These are phyloP conservation scores for Aspergillus nidulans DNA, from an alignment of 495 filamentous ascomycete species.

Conservation along the genomic window DNA sequence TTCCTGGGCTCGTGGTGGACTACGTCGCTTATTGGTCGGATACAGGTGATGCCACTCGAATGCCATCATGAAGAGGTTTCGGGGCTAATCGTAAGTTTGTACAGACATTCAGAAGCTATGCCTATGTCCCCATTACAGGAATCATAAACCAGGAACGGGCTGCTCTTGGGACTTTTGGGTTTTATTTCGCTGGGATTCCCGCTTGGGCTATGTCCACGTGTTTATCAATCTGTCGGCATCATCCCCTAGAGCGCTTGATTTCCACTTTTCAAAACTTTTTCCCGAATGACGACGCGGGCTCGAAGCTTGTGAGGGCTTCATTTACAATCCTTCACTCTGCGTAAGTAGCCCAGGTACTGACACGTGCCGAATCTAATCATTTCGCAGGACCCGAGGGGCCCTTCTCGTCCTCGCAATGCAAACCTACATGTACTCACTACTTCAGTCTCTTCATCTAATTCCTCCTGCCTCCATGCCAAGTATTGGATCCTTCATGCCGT, in stretches of 20 bases:
- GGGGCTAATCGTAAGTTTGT: neutral
- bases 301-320: conserved; percentile 24
- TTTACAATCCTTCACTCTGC: conserved; percentile 31
- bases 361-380: conserved; percentile 9
- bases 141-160: conserved; percentile 37
- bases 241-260: conserved; percentile 36
- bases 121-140: conserved; percentile 33
- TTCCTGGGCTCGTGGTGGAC: conserved; percentile 44
- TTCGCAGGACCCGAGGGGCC: conserved; percentile 30
- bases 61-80: neutral
- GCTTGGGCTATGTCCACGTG: conserved; percentile 40
- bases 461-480: conserved; percentile 31
- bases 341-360: conserved; percentile 21
- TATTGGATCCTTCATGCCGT: conserved; percentile 31
- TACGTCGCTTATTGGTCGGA: conserved; percentile 37
- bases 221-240: conserved; percentile 38
- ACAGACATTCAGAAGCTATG: conserved; percentile 46
- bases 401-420: conserved; percentile 40
- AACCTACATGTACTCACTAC: conserved; percentile 44
- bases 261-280: conserved; percentile 25
- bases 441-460: conserved; percentile 45
- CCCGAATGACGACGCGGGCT: conserved; percentile 20
- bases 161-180: conserved; percentile 28
- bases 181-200: conserved; percentile 45
- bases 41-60: conserved; percentile 36